Evolutionary conservation across 2,329 filamentous ascomycete species (phyloP).

Genomic region (Bipolaris oryzae): DNA sequence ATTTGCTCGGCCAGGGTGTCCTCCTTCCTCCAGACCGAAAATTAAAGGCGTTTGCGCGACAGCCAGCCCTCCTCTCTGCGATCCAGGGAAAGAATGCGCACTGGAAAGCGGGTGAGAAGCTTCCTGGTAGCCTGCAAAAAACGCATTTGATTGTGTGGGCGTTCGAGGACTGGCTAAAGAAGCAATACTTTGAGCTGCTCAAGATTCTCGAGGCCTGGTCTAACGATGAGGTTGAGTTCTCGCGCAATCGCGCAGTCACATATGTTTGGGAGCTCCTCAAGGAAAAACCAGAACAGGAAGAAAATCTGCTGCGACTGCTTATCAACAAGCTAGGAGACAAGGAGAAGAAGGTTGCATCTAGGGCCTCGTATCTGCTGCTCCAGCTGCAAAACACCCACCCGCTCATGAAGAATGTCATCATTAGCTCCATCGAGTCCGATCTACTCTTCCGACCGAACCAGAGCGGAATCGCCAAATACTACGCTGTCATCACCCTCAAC

Average conservation of each 20-base stretch:
- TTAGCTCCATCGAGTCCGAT: conserved; percentile 84
- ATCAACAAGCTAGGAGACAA: conserved; percentile 97
- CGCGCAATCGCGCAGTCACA: conserved; percentile 83
- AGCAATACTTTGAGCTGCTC: conserved; percentile 89
- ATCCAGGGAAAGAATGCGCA: conserved; percentile 66
- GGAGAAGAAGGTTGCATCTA: conserved; percentile 92
- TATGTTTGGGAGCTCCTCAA: conserved; percentile 91
- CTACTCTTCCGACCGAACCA: conserved; percentile 87
- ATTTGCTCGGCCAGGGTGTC: conserved; percentile 88
- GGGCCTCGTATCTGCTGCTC: conserved; percentile 89
- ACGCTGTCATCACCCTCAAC: conserved; percentile 94
- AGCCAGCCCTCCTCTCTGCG: conserved; percentile 75
- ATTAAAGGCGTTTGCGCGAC: conserved; percentile 76
- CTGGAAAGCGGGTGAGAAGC: conserved; percentile 72
- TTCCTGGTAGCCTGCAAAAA: conserved; percentile 76
- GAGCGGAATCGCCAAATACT: conserved; percentile 88
- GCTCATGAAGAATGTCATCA: conserved; percentile 88
- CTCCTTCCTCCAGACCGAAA: conserved; percentile 83
- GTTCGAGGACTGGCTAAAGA: conserved; percentile 95
- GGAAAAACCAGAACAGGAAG: conserved; percentile 96
- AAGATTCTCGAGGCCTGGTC: conserved; percentile 93
- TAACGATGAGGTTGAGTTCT: conserved; percentile 93
- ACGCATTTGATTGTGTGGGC: conserved; percentile 85
- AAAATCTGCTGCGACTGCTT: conserved; percentile 85
- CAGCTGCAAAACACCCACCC: conserved; percentile 89